Percentiles rank a stretch among this genome's conserved stretches.
Evolutionary conservation across 2,329 filamentous ascomycete genomes (phyloP).

Genomic region (Ophiostoma pallidulum): DNA sequence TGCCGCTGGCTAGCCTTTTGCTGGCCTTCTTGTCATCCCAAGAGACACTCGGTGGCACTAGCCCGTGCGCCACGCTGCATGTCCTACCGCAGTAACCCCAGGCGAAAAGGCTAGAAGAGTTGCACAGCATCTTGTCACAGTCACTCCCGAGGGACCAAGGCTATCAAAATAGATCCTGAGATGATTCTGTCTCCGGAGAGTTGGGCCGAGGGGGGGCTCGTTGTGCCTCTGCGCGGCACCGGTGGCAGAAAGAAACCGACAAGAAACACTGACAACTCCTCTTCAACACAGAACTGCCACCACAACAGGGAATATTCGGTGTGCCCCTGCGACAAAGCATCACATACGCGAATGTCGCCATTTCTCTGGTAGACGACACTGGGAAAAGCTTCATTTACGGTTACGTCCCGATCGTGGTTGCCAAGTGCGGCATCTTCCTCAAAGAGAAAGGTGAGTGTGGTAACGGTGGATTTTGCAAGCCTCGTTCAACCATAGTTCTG

Average conservation of each 20-base stretch:
- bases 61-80: conserved; percentile 8
- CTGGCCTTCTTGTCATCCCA: not conserved
- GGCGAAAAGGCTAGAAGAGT: conserved; percentile 11
- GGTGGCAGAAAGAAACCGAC: no score
- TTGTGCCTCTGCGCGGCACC: no score
- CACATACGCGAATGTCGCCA: conserved; percentile 94
- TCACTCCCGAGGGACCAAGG: conserved; percentile 17
- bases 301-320: conserved; percentile 84
- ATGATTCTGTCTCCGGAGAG: no score
- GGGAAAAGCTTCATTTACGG: conserved; percentile 97
- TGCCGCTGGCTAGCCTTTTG: not conserved
- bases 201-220: no score
- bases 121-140: conserved; percentile 9
- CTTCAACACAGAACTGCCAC: conserved; percentile 32
- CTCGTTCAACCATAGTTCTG: not conserved
- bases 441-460: conserved; percentile 97
- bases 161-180: not conserved
- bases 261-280: not conserved
- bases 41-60: conserved; percentile 4
- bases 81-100: not conserved
- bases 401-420: conserved; percentile 96
- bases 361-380: conserved; percentile 85
- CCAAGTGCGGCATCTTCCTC: conserved; percentile 92
- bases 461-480: no score
- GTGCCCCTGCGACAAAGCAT: conserved; percentile 90